Evolutionary conservation across 352 stramenopile species (phyloP).

Genomic region (Globisporangium acanthophoron): DNA sequence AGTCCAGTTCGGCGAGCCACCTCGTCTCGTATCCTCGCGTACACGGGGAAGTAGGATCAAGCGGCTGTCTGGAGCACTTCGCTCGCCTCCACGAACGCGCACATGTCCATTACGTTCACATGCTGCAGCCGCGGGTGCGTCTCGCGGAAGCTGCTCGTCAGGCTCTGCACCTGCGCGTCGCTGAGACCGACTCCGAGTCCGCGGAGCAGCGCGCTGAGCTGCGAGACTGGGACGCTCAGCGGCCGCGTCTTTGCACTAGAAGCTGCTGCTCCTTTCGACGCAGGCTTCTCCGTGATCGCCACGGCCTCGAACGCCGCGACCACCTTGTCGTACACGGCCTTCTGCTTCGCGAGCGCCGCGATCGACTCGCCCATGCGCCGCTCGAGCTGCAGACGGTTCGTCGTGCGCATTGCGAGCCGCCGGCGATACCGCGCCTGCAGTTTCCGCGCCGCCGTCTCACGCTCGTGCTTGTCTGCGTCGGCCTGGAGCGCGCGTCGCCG

Average conservation of each 20-base stretch:
- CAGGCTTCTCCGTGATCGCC: conserved; percentile 1
- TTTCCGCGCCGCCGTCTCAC: conserved; percentile 34
- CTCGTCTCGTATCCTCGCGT: too few species aligned
- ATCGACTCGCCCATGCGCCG: conserved; percentile 40
- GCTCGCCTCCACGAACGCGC: conserved; percentile 36
- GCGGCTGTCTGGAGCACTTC: background rate
- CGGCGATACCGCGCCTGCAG: conserved; percentile 68
- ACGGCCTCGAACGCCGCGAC: conserved; percentile 34
- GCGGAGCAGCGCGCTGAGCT: conserved; percentile 38
- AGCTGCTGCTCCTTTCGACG: conserved; percentile 5
- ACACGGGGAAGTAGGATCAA: too few species aligned
- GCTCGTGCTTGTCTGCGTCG: conserved; percentile 16
- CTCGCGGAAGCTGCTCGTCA: conserved; percentile 26
- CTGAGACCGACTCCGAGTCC: conserved; percentile 28
- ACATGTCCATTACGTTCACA: conserved; percentile 66
- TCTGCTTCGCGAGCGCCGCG: conserved; percentile 39
- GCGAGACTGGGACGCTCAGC: conserved; percentile 36
- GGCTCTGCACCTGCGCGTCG: conserved; percentile 21
- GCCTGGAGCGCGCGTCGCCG: conserved; percentile 25
- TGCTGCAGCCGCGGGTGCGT: conserved; percentile 33
- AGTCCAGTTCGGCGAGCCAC: too few species aligned
- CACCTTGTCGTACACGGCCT: conserved; percentile 43
- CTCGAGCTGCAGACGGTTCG: conserved; percentile 40
- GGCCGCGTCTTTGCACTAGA: conserved; percentile 5
- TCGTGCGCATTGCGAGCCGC: conserved; percentile 41